Conservation (phyloP, 305 asterid genomes). For the Fraxinus albicans region DNA sequence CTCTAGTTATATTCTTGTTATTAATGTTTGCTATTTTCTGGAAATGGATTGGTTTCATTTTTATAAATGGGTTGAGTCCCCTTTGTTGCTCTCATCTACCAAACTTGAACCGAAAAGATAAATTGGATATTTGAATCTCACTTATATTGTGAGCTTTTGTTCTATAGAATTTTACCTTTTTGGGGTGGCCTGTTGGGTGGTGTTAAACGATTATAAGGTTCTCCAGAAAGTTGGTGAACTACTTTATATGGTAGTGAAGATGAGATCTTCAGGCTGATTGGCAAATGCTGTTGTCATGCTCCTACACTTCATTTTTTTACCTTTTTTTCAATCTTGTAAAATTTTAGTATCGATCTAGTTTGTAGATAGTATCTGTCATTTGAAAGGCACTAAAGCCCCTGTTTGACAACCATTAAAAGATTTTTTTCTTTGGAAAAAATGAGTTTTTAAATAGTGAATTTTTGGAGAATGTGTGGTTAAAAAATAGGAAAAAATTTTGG, state of each 20-base stretch:
- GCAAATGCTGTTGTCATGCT: background rate
- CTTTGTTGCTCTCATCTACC: background rate
- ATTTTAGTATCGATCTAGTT: background rate
- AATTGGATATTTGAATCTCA: background rate
- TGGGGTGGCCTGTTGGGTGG: background rate
- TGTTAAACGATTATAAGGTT: background rate
- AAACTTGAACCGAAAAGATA: background rate
- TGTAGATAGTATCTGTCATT: background rate
- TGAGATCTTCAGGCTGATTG: background rate
- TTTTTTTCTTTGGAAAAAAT: no score
- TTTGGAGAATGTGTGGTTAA: no score
- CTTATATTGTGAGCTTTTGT: background rate
- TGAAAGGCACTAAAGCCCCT: background rate
- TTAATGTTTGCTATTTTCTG: background rate
- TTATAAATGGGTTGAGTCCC: background rate
- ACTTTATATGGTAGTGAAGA: background rate
- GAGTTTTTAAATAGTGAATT: no score
- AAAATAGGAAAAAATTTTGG: no score
- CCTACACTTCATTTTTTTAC: background rate
- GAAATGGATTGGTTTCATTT: constrained; percentile 1
- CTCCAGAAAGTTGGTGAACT: background rate
- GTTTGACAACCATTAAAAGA: no score
- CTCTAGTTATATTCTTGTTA: background rate
- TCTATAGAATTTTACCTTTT: background rate
- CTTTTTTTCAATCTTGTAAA: background rate